Base-by-base conservation (phyloP, 352 stramenopile genomes). In the Pythium rhizo-oryzae region DNA sequence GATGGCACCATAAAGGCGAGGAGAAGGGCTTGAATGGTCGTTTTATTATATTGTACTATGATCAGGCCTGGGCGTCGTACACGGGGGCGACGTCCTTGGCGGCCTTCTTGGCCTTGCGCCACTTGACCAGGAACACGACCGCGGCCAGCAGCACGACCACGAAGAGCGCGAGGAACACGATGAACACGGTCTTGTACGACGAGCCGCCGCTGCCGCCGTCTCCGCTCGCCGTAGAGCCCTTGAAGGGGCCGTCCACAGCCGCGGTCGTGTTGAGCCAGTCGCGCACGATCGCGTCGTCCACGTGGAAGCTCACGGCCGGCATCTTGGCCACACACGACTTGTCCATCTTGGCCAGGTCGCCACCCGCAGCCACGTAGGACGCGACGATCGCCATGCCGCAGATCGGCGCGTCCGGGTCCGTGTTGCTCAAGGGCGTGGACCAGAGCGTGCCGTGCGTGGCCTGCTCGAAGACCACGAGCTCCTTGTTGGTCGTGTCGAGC, bases 141-240 rank as follows among this genome's bases (percentile, higher is more conserved):
- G 71, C 76, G 16, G 74, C 30, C 3, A 64, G 24, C 19, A 76
- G 44, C 16, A 69, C 58, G 9, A 76, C 15, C 1, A 80, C 39
- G 21, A 85, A 85, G 19, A 85, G 69, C 30, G 76, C 67, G 13
- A 77, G 54, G 61, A 85, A 81, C 24, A 81, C 71, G 67, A 86
- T 77, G 60, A 86, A 86, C 16, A 64, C 59, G 2, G 58, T 68
- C 71, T 81, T 84, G 70, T 79, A 86, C 4, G 54, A 69, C 25
- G 70, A 65, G 24, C 35, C 59, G 35, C 47, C 44, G 37, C 66
- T 57, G 57, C 33, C 21, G 65, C 46, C 7, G 69, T 52, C 25
- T 33, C 37, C 19, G 8, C 63, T 21, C 24, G 50, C 58, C 33
- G 81, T 67, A 2, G 55, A 47, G 65, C 66, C 66, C n/a, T 33